A percentile compares a stretch with the other conserved stretches of the same genome.
Evolutionary conservation across 768 basidiomycete genomes (phyloP).

Genomic region (Candolleomyces efflorescens): DNA sequence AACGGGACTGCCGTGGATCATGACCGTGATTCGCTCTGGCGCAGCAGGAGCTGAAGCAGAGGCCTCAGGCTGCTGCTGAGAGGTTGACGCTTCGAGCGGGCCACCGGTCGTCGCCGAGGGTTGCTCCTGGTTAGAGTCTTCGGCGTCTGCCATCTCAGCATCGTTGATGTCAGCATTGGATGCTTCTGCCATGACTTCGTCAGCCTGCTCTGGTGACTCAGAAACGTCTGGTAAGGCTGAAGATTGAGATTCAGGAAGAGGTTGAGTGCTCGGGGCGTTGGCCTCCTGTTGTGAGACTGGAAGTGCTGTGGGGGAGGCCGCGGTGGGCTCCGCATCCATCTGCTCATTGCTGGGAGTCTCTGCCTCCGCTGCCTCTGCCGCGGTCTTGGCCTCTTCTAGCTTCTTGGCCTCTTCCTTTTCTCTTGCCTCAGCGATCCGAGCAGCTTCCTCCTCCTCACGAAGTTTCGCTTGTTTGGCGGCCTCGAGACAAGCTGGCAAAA

Average conservation of each 20-base stretch:
- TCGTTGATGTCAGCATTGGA: neutral
- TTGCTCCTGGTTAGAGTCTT: conserved; percentile 21
- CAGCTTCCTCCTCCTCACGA: conserved; percentile 51
- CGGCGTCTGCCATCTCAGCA: neutral
- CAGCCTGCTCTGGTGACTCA: neutral
- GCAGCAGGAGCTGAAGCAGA: conserved; percentile 11
- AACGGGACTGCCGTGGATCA: conserved; percentile 87
- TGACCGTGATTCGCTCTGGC: conserved; percentile 71
- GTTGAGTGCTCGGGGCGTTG: neutral
- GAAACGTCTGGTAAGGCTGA: neutral
- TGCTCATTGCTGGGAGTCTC: conserved; percentile 11
- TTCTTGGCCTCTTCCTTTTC: conserved; percentile 26
- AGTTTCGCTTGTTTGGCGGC: conserved; percentile 53
- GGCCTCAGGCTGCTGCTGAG: conserved; percentile 33
- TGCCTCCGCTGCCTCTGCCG: conserved; percentile 28
- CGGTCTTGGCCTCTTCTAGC: conserved; percentile 28
- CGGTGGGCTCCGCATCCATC: conserved; percentile 8
- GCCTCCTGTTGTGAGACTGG: neutral
- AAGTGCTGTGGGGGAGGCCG: neutral
- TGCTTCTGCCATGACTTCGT: conserved; percentile 7
- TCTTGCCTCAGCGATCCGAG: conserved; percentile 37
- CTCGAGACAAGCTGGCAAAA: conserved; percentile 78
- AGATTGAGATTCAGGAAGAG: neutral
- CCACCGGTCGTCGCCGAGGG: conserved; percentile 23
- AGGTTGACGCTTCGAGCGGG: conserved; percentile 37